Conservation (phyloP, 257 asterid species). For the Solanum pinnatisectum region DNA sequence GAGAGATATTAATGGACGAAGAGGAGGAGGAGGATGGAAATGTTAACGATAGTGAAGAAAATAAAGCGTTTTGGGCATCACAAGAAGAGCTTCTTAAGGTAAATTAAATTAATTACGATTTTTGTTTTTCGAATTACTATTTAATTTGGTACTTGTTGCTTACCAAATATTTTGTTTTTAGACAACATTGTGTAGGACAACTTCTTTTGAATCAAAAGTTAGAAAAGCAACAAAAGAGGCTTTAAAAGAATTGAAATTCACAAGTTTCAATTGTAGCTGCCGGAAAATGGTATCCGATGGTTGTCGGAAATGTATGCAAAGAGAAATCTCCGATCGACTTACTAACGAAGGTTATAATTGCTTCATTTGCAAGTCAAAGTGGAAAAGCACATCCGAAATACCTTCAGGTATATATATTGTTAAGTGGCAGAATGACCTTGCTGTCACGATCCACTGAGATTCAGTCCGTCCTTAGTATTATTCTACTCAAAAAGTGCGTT, state of each 20-base stretch:
- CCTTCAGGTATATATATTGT: slow-evolving; percentile 3
- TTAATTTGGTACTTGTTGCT: background rate
- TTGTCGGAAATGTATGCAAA: slow-evolving; percentile 18
- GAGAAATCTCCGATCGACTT: slow-evolving; percentile 9
- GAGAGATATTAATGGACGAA: background rate
- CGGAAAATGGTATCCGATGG: slow-evolving; percentile 6
- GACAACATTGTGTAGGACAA: slow-evolving; percentile 22
- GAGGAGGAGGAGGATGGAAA: slow-evolving; percentile 19
- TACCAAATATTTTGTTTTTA: background rate
- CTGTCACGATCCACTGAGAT: background rate
- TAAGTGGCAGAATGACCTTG: background rate
- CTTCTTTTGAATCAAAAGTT: slow-evolving; percentile 14
- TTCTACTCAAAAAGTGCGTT: fast-evolving
- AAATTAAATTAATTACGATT: background rate
- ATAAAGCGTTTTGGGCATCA: slow-evolving; percentile 22
- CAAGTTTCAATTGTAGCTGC: slow-evolving; percentile 13
- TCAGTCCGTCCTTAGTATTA: background rate
- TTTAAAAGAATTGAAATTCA: slow-evolving; percentile 7
- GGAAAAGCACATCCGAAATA: slow-evolving; percentile 14
- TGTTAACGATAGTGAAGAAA: background rate
- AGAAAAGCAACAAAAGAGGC: slow-evolving; percentile 22
- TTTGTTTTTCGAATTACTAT: background rate
- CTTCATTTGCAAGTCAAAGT: slow-evolving; percentile 27
- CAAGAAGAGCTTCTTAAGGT: slow-evolving; percentile 24
- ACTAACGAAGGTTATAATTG: slow-evolving; percentile 15